These are phyloP conservation scores for Cicer cuneatum DNA, from an alignment of 306 rosid genomes.

Conservation along the genomic window DNA sequence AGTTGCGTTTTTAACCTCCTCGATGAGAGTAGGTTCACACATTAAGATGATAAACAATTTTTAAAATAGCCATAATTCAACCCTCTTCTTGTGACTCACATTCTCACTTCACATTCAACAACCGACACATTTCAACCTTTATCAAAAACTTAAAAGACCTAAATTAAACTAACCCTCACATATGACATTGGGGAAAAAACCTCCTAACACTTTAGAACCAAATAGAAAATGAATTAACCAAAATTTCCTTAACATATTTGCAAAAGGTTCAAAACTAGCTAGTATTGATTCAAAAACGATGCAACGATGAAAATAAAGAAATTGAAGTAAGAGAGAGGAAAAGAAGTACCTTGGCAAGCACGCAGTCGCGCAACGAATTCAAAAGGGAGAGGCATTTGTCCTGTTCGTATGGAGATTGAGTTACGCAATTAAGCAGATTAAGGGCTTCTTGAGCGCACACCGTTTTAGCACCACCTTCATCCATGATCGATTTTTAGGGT, in stretches of 20 bases:
- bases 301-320: background rate
- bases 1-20: too few species aligned
- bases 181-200: background rate
- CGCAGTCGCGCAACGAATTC: conserved; percentile 73
- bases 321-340: background rate
- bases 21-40: too few species aligned
- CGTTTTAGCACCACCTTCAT: conserved; percentile 46
- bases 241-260: background rate
- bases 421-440: conserved; percentile 76
- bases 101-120: too few species aligned
- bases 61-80: too few species aligned
- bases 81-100: too few species aligned
- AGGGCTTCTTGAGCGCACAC: conserved; percentile 80
- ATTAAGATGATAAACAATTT: too few species aligned
- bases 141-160: conserved; percentile 6
- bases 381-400: conserved; percentile 70
- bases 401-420: conserved; percentile 66
- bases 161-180: conserved; percentile 1
- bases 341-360: conserved; percentile 65
- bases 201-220: background rate
- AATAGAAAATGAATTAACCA: background rate
- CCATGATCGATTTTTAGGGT: conserved; percentile 55
- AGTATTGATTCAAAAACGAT: background rate
- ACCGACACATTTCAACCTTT: background rate
- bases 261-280: conserved; percentile 3